These are phyloP conservation scores for Citrus reticulata DNA, from an alignment of 345 rosid species.

Conservation along the genomic window DNA sequence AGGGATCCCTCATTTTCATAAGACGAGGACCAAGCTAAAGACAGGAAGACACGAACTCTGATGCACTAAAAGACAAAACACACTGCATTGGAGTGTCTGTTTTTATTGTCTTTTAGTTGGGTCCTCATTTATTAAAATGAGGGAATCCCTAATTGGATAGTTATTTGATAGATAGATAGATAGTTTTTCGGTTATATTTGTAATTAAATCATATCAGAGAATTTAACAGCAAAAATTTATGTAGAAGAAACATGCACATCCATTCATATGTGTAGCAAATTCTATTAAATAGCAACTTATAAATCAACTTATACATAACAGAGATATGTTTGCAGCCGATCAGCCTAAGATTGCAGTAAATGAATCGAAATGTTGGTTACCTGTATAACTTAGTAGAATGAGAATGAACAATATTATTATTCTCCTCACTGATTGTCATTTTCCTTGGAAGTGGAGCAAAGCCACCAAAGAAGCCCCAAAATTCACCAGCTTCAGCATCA, in stretches of 20 bases:
- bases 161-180: too few species aligned
- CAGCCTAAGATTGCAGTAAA: neutral
- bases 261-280: neutral
- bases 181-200: neutral
- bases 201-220: neutral
- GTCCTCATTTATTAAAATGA: too few species aligned
- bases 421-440: constrained; percentile 45
- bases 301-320: neutral
- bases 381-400: constrained; percentile 54
- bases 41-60: too few species aligned
- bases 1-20: too few species aligned
- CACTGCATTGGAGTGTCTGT: too few species aligned
- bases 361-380: constrained; percentile 32
- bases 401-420: constrained; percentile 35
- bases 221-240: neutral
- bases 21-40: too few species aligned
- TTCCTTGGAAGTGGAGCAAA: constrained; percentile 98
- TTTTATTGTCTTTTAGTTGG: too few species aligned
- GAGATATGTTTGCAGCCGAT: neutral
- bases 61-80: too few species aligned
- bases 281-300: neutral
- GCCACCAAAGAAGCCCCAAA: constrained; percentile 97
- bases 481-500: constrained; percentile 97
- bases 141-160: too few species aligned
- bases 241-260: neutral